phyloP scores from a whole-genome alignment of 2,329 filamentous ascomycete genomes.

The Cercospora zeae-maydis region DNA sequence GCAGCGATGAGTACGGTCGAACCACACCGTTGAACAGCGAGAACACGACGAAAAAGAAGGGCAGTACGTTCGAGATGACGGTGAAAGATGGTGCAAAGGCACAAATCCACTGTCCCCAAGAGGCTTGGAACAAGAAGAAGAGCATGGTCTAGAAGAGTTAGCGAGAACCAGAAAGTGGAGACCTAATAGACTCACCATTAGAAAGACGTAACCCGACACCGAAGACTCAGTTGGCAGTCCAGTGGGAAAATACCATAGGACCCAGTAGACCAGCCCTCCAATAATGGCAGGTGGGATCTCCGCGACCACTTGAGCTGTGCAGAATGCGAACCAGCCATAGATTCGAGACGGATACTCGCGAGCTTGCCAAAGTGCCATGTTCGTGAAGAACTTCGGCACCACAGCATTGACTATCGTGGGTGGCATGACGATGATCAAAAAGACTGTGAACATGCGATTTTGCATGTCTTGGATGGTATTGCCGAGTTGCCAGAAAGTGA shows the following conservation, averaged over 20 bases:
- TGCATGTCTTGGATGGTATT: constrained; percentile 66
- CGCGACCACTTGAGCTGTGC: constrained; percentile 66
- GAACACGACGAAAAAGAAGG: constrained; percentile 79
- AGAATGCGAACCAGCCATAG: constrained; percentile 75
- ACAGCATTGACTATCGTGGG: constrained; percentile 70
- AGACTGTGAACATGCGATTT: constrained; percentile 72
- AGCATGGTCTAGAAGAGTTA: constrained; percentile 51
- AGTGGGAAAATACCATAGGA: constrained; percentile 72
- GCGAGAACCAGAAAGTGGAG: background rate
- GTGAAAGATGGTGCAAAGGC: constrained; percentile 77
- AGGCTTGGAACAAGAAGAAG: constrained; percentile 71
- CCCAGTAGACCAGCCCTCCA: constrained; percentile 63
- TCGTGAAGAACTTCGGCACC: constrained; percentile 73
- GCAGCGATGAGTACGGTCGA: constrained; percentile 61
- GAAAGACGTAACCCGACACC: constrained; percentile 69
- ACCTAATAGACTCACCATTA: constrained; percentile 54
- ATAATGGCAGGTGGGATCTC: constrained; percentile 70
- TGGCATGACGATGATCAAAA: constrained; percentile 57
- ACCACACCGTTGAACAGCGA: constrained; percentile 74
- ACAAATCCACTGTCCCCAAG: constrained; percentile 81
- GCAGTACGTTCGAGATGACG: constrained; percentile 70
- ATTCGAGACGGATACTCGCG: constrained; percentile 71
- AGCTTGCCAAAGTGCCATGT: constrained; percentile 68
- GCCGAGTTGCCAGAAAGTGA: constrained; percentile 70
- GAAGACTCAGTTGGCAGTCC: constrained; percentile 64